Percentiles rank a stretch among this genome's conserved stretches.
phyloP scores from a whole-genome alignment of 768 basidiomycete genomes.

The Trametes maxima region DNA sequence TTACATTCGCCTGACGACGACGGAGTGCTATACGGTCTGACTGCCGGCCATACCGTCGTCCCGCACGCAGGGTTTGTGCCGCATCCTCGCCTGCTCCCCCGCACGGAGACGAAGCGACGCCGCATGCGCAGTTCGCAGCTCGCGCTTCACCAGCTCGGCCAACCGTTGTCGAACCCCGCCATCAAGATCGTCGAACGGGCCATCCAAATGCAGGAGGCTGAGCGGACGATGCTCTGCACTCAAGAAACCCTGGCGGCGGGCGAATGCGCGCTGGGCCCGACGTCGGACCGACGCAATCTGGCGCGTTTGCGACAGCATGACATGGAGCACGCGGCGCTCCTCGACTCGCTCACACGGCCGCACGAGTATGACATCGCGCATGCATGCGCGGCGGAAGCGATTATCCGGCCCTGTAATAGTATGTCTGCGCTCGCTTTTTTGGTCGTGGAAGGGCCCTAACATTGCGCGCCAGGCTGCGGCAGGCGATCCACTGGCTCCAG shows the following conservation, averaged over 20 bases:
- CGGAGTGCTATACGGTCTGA: constrained; percentile 16
- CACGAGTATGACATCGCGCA: constrained; percentile 22
- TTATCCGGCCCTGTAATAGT: constrained; percentile 23
- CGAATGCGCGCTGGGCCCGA: neutral
- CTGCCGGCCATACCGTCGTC: constrained; percentile 21
- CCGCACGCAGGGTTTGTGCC: constrained; percentile 11
- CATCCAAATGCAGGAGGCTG: constrained; percentile 6
- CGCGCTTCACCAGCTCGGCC: constrained; percentile 13
- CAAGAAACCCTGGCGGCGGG: neutral
- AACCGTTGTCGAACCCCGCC: constrained; percentile 15
- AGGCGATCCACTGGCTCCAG: neutral
- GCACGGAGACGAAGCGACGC: constrained; percentile 4
- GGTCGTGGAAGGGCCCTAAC: too few species aligned
- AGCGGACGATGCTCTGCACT: constrained; percentile 1
- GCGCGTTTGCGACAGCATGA: constrained; percentile 14
- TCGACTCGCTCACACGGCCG: constrained; percentile 8
- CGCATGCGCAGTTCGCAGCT: constrained; percentile 16
- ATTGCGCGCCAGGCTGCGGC: too few species aligned
- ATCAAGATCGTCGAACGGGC: constrained; percentile 13
- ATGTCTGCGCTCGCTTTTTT: neutral
- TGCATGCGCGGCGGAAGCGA: constrained; percentile 22
- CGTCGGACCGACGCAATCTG: neutral
- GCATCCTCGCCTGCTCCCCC: constrained; percentile 15
- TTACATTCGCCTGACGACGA: constrained; percentile 14
- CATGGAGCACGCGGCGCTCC: constrained; percentile 2